Evolutionary conservation across 1,284 basidiomycete genomes (phyloP), one percentile per base, ranked within the genome.

Genomic region (Sphagnurus paluster): DNA sequence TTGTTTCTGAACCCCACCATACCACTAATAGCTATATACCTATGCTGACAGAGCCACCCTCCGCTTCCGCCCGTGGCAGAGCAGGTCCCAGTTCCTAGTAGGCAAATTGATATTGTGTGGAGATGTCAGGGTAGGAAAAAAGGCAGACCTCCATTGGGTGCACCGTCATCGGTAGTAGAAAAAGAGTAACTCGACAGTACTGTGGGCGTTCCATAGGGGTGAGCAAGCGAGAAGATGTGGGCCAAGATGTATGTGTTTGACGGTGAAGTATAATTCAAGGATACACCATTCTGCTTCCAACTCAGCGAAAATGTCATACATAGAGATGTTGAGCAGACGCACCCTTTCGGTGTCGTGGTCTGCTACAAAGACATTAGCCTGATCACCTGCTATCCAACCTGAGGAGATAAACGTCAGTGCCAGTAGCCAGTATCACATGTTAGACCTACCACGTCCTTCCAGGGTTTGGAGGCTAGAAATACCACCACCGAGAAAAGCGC

Each of bases 301-400:
- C 7, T n/a, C n/a, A n/a, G n/a, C 13, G 1, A 16, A 23, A 25
- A 13, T 5, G 14, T 29, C 17, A 23, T 6, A 17, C 37, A 8
- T 6, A n/a, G n/a, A n/a, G 21, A 24, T 5, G n/a, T 39, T 24
- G 4, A n/a, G n/a, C n/a, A 33, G 8, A 50, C 74, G 39, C 52
- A 82, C 82, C 33, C 84, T 66, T 60, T 87, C 84, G 0, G 83
- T 85, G 54, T 87, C 84, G 52, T 87, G 84, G 56, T 87, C 84
- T 0, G 75, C 70, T 3, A 87, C 82, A 50, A 87, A 87, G 16
- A 82, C 76, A 53, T 87, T 87, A 0, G 84, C 83, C 26, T 61
- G 57, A 0, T 62, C 63, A 5, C 80, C 72, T 0, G 74, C 30
- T 2, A 85, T 67, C 83, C 82, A 86, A 9, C 79, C 82, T 81